A percentile compares a stretch with the other conserved stretches of the same genome.
Conservation (phyloP, 177 flowering plant species). For the Telopea speciosissima region DNA sequence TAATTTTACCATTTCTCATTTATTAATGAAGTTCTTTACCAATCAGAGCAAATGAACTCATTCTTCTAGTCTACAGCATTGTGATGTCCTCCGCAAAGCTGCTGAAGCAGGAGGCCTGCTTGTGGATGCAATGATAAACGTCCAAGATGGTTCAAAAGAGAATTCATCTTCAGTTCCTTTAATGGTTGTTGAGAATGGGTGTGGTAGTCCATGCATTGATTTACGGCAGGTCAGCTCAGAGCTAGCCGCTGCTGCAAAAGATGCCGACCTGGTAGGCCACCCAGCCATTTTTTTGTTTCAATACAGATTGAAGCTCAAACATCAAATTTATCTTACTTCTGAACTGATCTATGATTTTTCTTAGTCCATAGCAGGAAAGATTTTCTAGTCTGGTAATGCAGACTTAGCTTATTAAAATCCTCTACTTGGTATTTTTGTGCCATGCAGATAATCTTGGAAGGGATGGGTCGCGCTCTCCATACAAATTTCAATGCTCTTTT, state of each 20-base stretch:
- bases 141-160: constrained; percentile 45
- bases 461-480: constrained; percentile 96
- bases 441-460: constrained; percentile 88
- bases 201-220: constrained; percentile 97
- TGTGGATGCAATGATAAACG: constrained; percentile 82
- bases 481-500: constrained; percentile 90
- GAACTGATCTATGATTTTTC: neutral
- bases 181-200: constrained; percentile 97
- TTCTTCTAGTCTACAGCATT: constrained; percentile 51
- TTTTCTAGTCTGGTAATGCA: neutral
- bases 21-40: neutral
- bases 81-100: constrained; percentile 88
- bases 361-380: neutral
- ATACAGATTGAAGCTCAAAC: neutral
- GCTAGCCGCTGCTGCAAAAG: constrained; percentile 91
- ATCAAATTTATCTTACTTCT: neutral
- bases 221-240: constrained; percentile 96
- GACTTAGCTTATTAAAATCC: neutral
- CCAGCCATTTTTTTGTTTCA: neutral
- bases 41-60: constrained; percentile 1
- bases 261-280: constrained; percentile 78
- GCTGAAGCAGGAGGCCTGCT: constrained; percentile 94
- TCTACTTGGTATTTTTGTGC: neutral
- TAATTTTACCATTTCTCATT: neutral
- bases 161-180: constrained; percentile 53